Conservation (phyloP, 2,329 filamentous ascomycete genomes). For the Sarocladiaceae sp. region DNA sequence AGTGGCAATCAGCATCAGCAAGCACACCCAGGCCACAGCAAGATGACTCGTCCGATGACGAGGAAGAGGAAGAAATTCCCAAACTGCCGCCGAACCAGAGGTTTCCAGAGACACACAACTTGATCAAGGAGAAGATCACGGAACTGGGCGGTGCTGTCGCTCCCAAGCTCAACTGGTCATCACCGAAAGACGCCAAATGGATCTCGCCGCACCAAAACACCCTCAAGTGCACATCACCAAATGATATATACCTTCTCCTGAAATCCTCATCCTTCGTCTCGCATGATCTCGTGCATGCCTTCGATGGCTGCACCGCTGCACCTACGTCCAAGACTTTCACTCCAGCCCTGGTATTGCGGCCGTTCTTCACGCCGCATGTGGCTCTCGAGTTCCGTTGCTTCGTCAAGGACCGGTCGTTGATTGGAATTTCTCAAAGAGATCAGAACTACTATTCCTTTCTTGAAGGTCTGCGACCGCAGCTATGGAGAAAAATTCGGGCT, state of each 20-base stretch:
- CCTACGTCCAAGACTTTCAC: slow-evolving; percentile 45
- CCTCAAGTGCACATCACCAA: slow-evolving; percentile 80
- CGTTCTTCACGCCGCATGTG: slow-evolving; percentile 83
- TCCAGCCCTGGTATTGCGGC: slow-evolving; percentile 78
- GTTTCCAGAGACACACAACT: slow-evolving; percentile 67
- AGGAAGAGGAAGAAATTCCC: slow-evolving; percentile 39
- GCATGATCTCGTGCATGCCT: slow-evolving; percentile 89
- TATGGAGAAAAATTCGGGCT: slow-evolving; percentile 62
- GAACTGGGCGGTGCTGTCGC: slow-evolving; percentile 81
- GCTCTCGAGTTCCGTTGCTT: slow-evolving; percentile 95
- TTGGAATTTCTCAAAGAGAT: slow-evolving; percentile 84
- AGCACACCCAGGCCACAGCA: slow-evolving; percentile 23
- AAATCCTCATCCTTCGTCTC: slow-evolving; percentile 94
- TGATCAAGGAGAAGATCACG: slow-evolving; percentile 69
- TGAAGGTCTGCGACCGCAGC: slow-evolving; percentile 50
- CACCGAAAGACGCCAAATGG: slow-evolving; percentile 93
- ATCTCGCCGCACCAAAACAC: slow-evolving; percentile 80
- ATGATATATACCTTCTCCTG: slow-evolving; percentile 87
- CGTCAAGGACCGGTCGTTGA: slow-evolving; percentile 71
- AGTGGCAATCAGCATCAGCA: slow-evolving; percentile 32
- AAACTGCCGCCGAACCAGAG: slow-evolving; percentile 45
- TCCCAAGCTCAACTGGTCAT: slow-evolving; percentile 96
- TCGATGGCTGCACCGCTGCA: slow-evolving; percentile 57
- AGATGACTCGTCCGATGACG: slow-evolving; percentile 42
- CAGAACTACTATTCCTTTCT: slow-evolving; percentile 88